phyloP scores from a whole-genome alignment of 495 filamentous ascomycete species.

The Trichoderma orchidacearum region DNA sequence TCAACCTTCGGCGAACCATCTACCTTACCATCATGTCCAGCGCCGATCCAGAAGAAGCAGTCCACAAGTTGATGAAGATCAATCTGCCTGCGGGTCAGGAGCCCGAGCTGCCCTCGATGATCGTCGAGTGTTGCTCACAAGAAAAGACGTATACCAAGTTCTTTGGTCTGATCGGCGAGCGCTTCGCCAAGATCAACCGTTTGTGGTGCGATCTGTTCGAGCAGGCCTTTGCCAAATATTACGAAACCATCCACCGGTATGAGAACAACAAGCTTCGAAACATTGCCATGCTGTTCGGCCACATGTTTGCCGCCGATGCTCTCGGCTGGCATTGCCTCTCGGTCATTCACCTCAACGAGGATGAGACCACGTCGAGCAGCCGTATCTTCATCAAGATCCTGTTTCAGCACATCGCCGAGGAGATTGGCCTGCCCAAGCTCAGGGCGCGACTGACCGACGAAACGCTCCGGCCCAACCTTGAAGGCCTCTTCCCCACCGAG shows the following conservation, averaged over 20 bases:
- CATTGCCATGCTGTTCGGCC: constrained; percentile 88
- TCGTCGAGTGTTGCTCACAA: constrained; percentile 90
- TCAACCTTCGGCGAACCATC: constrained; percentile 85
- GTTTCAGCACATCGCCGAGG: constrained; percentile 83
- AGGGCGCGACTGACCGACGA: constrained; percentile 65
- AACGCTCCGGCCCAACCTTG: constrained; percentile 59
- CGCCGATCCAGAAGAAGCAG: constrained; percentile 87
- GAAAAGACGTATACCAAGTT: constrained; percentile 95
- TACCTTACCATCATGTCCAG: constrained; percentile 96
- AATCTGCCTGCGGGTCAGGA: constrained; percentile 80
- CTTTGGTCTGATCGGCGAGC: constrained; percentile 85
- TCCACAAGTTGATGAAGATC: constrained; percentile 90
- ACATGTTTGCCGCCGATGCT: constrained; percentile 74
- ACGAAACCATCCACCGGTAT: constrained; percentile 93
- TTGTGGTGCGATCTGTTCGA: constrained; percentile 91
- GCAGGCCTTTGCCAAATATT: constrained; percentile 77
- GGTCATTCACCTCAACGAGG: constrained; percentile 79
- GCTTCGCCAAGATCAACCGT: constrained; percentile 89
- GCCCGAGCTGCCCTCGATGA: constrained; percentile 83
- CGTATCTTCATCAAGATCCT: constrained; percentile 98
- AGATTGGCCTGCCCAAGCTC: constrained; percentile 69
- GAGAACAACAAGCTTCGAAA: constrained; percentile 91
- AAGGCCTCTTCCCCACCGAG: constrained; percentile 82
- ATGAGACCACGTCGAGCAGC: constrained; percentile 87
- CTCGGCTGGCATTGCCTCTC: constrained; percentile 86